Evolutionary conservation across 139 green algal species (phyloP), one percentile per base, ranked within the genome.

Genomic region (Volvox africanus): DNA sequence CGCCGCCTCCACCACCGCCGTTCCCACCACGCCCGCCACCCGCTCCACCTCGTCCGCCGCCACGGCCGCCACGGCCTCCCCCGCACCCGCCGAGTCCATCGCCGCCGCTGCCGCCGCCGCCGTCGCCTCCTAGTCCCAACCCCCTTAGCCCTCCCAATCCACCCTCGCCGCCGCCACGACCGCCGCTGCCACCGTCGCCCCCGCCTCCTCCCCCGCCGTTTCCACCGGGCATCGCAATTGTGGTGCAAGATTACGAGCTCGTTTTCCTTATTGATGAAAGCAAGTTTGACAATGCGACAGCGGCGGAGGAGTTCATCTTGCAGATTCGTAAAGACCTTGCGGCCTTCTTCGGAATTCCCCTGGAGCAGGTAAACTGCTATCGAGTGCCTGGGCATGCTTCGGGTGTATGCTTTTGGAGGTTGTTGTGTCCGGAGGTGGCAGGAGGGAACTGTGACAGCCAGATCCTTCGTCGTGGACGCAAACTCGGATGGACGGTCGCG

Each of bases 291-390:
- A 80, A 88, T 67, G 65, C 17, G 30, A 88, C 82, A 13, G 82
- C 82, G 11, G 35, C 33, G 33, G 65, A 33, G 35, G 65, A 79
- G 65, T 88, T 88, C 82, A 61, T 88, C 22, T 20, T 62, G 62
- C 35, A 80, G 20, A 22, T 88, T 16, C 62, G 82, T 0, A 61
- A 37, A 2, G 33, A 65, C 65, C 20, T 88, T 24, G 82, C 82
- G 21, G 65, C 35, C 16, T 88, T 88, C 65, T 88, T 88, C 20
- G 82, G 82, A 1, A 67, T 88, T 65, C 82, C 82, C 11, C 28
- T 88, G 14, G 65, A 79, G 16, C 65, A 79, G 82, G 65, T 88
- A 17, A 33, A 50, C 33, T 14, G 44, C 17, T 61, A 11, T 1
- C 33, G 30, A 20, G 28, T 28, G 12, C 19, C 13, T 21, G 12